Percentiles rank a stretch among this genome's conserved stretches.
Conservation (phyloP, 2,329 filamentous ascomycete genomes). For the Epichloe uncinata region DNA sequence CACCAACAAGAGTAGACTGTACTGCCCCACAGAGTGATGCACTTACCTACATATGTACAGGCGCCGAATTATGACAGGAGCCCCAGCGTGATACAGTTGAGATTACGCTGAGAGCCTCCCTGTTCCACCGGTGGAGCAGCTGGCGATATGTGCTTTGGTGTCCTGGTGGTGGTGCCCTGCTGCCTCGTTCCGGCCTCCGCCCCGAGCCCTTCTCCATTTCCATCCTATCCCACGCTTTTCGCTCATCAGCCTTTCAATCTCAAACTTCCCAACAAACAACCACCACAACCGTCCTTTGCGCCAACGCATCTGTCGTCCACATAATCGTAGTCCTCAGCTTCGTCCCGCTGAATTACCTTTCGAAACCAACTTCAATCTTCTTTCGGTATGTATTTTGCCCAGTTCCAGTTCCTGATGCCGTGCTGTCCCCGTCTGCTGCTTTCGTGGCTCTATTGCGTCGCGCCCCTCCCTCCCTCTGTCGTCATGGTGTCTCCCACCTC, state of each 20-base stretch:
- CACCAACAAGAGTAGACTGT: not conserved
- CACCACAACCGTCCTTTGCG: constrained; percentile 5
- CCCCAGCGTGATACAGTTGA: not conserved
- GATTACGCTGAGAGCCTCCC: not conserved
- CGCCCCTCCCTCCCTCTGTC: constrained; percentile 21
- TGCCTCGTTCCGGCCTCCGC: constrained; percentile 11
- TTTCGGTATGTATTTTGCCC: constrained; percentile 5
- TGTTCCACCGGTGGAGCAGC: not conserved
- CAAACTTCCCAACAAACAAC: constrained; percentile 15
- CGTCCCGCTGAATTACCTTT: not conserved
- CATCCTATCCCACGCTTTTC: constrained; percentile 17
- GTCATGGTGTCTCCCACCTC: constrained; percentile 19
- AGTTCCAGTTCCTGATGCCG: constrained; percentile 4
- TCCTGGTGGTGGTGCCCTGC: not conserved
- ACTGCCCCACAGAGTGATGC: not conserved
- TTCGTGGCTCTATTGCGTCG: constrained; percentile 4
- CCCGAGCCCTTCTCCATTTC: constrained; percentile 20
- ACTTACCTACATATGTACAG: not conserved
- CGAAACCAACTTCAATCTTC: not conserved
- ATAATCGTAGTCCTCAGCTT: constrained; percentile 2
- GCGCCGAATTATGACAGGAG: not conserved
- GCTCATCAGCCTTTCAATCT: constrained; percentile 18
- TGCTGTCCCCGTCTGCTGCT: constrained; percentile 7
- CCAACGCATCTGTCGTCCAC: constrained; percentile 10
- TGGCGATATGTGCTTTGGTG: not conserved